Conservation (phyloP, 108 stramenopile species). For the Thalassiosira profunda region DNA sequence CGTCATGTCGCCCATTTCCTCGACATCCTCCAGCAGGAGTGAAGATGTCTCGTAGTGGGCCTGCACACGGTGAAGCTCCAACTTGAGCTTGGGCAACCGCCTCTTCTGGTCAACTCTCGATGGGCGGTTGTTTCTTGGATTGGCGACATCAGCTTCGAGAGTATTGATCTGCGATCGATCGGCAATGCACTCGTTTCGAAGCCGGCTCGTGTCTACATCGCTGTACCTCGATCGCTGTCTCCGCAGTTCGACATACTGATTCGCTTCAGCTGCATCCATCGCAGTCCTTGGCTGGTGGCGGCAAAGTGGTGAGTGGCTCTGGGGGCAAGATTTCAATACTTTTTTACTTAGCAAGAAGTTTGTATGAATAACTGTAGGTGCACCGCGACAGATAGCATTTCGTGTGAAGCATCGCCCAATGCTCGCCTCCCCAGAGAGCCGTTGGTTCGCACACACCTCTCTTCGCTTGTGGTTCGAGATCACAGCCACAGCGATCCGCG, state of each 20-base stretch:
- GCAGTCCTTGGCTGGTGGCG: too few species aligned
- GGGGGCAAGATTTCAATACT: too few species aligned
- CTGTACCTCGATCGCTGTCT: not conserved
- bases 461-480: too few species aligned
- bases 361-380: too few species aligned
- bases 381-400: too few species aligned
- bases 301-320: too few species aligned
- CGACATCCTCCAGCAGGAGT: not conserved
- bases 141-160: not conserved
- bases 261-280: not conserved
- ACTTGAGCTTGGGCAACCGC: not conserved
- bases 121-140: not conserved
- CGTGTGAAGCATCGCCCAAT: too few species aligned
- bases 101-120: conserved; percentile 8
- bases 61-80: conserved; percentile 3
- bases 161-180: not conserved
- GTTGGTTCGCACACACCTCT: too few species aligned
- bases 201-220: conserved; percentile 4
- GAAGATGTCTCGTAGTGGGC: conserved; percentile 1
- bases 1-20: not conserved
- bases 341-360: too few species aligned
- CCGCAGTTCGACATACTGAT: not conserved
- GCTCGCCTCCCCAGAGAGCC: too few species aligned
- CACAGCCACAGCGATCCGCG: too few species aligned
- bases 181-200: conserved; percentile 1